Conservation (phyloP, 2,329 filamentous ascomycete genomes). For the Fusarium nodosum region DNA sequence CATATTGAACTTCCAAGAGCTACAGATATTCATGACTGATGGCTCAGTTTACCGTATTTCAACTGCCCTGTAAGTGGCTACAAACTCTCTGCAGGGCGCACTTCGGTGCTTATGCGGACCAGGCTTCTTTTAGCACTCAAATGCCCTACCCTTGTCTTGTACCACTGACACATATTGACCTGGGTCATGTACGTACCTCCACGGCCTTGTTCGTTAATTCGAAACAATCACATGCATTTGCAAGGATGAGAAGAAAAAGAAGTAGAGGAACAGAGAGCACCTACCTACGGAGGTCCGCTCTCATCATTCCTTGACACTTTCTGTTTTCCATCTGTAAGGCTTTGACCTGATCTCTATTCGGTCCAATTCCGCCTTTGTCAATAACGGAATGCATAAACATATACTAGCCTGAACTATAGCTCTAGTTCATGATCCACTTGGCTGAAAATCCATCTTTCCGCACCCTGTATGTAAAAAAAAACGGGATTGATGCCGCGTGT, state of each 20-base stretch:
- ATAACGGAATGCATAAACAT: conserved; percentile 6
- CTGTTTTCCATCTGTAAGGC: conserved; percentile 2
- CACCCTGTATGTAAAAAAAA: background rate
- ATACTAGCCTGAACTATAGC: conserved; percentile 6
- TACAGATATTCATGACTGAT: conserved; percentile 1
- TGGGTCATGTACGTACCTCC: background rate
- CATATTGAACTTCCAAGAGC: background rate
- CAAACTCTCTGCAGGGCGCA: conserved; percentile 30
- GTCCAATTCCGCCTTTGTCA: conserved; percentile 36
- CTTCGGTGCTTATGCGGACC: conserved; percentile 50
- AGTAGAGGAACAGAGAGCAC: background rate
- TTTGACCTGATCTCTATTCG: conserved; percentile 11
- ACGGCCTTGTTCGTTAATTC: conserved; percentile 3
- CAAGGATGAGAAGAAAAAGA: background rate
- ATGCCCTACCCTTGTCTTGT: conserved; percentile 31
- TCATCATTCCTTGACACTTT: background rate
- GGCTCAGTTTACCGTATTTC: conserved; percentile 4
- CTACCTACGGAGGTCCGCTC: background rate
- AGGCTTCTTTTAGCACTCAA: conserved; percentile 16
- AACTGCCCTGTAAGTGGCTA: background rate
- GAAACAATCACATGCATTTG: conserved; percentile 43
- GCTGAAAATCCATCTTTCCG: conserved; percentile 35
- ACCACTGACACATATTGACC: conserved; percentile 24
- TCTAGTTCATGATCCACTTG: conserved; percentile 25
- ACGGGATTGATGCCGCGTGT: conserved; percentile 12